Evolutionary conservation across 1,284 basidiomycete genomes (phyloP).

Genomic region (Filobasidium uniguttulatum): DNA sequence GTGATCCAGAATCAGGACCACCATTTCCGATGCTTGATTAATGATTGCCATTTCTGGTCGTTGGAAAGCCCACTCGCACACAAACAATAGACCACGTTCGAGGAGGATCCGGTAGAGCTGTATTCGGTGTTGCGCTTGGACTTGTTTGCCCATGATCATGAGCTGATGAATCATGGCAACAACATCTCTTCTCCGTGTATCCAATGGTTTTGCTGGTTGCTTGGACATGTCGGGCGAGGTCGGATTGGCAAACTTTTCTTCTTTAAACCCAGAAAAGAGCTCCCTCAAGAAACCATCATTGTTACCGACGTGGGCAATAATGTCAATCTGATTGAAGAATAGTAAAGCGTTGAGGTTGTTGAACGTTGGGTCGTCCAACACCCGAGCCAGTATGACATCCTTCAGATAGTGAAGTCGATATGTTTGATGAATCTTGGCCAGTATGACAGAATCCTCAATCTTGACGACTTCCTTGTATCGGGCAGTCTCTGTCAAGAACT

Average conservation of each 20-base stretch:
- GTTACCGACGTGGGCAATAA: conserved; percentile 74
- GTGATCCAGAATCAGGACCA: conserved; percentile 78
- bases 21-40: conserved; percentile 72
- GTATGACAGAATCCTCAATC: conserved; percentile 57
- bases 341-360: conserved; percentile 93
- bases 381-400: conserved; percentile 88
- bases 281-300: conserved; percentile 63
- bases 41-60: conserved; percentile 46
- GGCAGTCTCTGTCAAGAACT: conserved; percentile 68
- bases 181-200: conserved; percentile 49
- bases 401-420: conserved; percentile 94
- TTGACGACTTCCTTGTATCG: conserved; percentile 76
- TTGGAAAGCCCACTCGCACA: conserved; percentile 77
- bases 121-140: conserved; percentile 76
- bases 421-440: conserved; percentile 85
- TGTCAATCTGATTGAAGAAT: conserved; percentile 98
- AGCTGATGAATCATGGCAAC: conserved; percentile 83
- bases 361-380: conserved; percentile 91
- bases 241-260: conserved; percentile 27
- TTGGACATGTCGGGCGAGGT: background rate
- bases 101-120: conserved; percentile 77
- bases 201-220: conserved; percentile 22
- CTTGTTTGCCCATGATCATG: conserved; percentile 88
- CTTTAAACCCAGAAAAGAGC: conserved; percentile 63
- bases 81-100: conserved; percentile 74